A percentile compares a stretch with the other conserved stretches of the same genome.
Evolutionary conservation across 192 early-diverging fungal genomes (phyloP).

Genomic region (Coemansia sp.): DNA sequence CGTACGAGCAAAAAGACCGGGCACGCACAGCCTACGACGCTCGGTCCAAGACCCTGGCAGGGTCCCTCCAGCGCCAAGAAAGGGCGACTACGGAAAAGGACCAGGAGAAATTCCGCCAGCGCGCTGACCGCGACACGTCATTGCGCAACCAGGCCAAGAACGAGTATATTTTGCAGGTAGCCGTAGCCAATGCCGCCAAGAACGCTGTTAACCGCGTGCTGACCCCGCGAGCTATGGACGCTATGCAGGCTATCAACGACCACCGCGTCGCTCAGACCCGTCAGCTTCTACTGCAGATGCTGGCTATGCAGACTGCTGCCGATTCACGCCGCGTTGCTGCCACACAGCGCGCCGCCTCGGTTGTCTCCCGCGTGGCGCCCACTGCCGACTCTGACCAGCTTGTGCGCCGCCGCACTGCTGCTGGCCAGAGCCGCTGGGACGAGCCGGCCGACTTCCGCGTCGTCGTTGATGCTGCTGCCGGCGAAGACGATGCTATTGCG

Average conservation of each 20-base stretch:
- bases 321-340: conserved; percentile 12
- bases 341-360: conserved; percentile 22
- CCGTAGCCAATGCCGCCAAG: conserved; percentile 41
- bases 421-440: conserved; percentile 43
- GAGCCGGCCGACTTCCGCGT: conserved; percentile 54
- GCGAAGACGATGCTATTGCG: conserved; percentile 34
- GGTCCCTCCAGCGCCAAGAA: conserved; percentile 47
- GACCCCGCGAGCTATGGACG: conserved; percentile 38
- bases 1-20: conserved; percentile 43
- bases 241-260: conserved; percentile 35
- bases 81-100: conserved; percentile 52
- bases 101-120: conserved; percentile 43
- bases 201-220: conserved; percentile 34
- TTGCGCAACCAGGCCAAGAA: conserved; percentile 52
- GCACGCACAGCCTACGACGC: conserved; percentile 36
- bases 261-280: conserved; percentile 30
- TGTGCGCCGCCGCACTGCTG: conserved; percentile 29
- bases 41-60: conserved; percentile 24
- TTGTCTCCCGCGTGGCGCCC: conserved; percentile 27
- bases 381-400: conserved; percentile 35
- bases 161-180: conserved; percentile 49
- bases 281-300: conserved; percentile 37
- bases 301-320: conserved; percentile 40
- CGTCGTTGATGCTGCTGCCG: conserved; percentile 38
- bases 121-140: conserved; percentile 26